phyloP scores from a whole-genome alignment of 2,329 filamentous ascomycete species.

The Diaporthe vaccinii region DNA sequence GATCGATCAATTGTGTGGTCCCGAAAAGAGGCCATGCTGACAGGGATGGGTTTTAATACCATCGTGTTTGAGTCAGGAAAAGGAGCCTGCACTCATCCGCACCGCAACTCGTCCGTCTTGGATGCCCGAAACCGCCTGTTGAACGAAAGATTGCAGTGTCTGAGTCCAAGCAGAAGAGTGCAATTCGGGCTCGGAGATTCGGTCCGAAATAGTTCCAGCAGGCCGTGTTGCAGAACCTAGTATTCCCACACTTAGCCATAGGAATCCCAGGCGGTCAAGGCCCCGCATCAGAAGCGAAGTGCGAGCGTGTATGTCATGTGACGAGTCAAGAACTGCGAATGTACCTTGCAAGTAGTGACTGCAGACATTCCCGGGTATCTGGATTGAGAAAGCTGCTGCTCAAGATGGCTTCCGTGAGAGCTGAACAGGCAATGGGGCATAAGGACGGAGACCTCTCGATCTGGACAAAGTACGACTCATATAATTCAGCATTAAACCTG shows the following conservation, averaged over 20 bases:
- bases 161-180: constrained; percentile 9
- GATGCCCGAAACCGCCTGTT: background rate
- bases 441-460: too few relatives aligned
- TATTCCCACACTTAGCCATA: background rate
- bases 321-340: background rate
- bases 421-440: too few relatives aligned
- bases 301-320: background rate
- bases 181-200: background rate
- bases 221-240: background rate
- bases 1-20: background rate
- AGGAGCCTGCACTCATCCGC: constrained; percentile 11
- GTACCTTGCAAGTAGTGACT: constrained; percentile 5
- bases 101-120: background rate
- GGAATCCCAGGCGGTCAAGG: background rate
- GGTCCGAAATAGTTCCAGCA: background rate
- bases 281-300: constrained; percentile 10
- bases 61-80: constrained; percentile 8
- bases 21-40: constrained; percentile 4
- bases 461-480: too few relatives aligned
- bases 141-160: constrained; percentile 2
- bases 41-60: background rate
- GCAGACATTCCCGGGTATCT: background rate
- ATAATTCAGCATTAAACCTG: too few relatives aligned
- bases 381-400: constrained; percentile 4
- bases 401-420: background rate